These are phyloP conservation scores for Cairneyella variabilis DNA, from an alignment of 495 filamentous ascomycete species.

Conservation along the genomic window DNA sequence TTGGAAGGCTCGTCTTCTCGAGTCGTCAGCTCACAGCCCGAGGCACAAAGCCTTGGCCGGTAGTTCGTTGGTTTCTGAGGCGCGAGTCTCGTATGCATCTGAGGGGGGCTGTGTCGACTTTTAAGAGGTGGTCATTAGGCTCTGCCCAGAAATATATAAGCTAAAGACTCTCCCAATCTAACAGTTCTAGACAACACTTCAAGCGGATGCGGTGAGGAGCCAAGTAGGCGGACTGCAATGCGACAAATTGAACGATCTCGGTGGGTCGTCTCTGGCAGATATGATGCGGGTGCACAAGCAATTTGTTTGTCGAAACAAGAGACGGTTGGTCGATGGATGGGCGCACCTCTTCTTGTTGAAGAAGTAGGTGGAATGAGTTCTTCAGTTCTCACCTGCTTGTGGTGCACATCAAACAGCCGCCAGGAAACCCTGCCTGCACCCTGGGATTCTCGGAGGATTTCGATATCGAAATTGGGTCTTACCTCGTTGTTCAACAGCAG, in stretches of 20 bases:
- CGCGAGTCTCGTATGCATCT: constrained; percentile 20
- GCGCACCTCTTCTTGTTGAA: not conserved
- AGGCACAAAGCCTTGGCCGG: constrained; percentile 25
- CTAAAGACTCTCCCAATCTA: constrained; percentile 4
- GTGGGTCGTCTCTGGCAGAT: constrained; percentile 12
- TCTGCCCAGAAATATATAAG: constrained; percentile 18
- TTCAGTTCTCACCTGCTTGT: constrained; percentile 9
- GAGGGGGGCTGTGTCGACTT: constrained; percentile 14
- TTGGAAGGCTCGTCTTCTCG: constrained; percentile 1
- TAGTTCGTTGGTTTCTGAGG: constrained; percentile 9
- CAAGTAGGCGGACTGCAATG: constrained; percentile 10
- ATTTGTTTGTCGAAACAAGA: not conserved
- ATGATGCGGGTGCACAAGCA: not conserved
- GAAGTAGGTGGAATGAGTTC: not conserved
- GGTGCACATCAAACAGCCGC: constrained; percentile 14
- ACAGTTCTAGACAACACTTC: not conserved
- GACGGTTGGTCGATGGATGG: not conserved
- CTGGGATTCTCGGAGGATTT: constrained; percentile 3
- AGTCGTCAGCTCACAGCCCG: constrained; percentile 20
- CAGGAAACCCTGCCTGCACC: constrained; percentile 2
- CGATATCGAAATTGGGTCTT: not conserved
- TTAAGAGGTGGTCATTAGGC: not conserved
- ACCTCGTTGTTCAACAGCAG: not conserved
- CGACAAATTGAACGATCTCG: not conserved
- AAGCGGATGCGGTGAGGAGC: constrained; percentile 1